Evolutionary conservation across 352 stramenopile species (phyloP), one percentile per base, ranked within the genome.

Genomic region (Globisporangium lucens): DNA sequence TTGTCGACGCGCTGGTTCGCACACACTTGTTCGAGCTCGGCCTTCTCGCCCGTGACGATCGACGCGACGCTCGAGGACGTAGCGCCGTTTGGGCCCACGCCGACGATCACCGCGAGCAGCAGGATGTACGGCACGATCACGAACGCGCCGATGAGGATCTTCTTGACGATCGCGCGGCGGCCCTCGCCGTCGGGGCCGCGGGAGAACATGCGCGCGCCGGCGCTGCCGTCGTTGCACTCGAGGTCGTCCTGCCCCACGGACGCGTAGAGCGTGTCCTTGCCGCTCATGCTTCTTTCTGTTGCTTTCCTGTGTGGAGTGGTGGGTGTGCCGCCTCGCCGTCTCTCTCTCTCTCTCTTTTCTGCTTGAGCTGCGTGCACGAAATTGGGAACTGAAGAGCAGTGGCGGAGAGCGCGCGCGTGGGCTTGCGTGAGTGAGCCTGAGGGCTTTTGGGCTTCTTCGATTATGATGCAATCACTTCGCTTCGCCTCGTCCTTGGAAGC

Each of bases 191-290:
- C 80, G 2, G 82, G 82, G 9, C 83, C 83, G 55, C 58, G 74
- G 52, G 82, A 89, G 67, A 85, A 90, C 30, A 64, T 69, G 52
- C 74, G 78, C 43, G 68, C 33, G 38, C 60, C 68, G 22, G 66
- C 63, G 1, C 63, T 59, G 56, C 63, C 75, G 61, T 89, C 79
- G 62, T 71, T 74, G 76, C 61, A 75, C 66, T 91, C 81, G 62
- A 87, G 76, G 58, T 91, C 83, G 49, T 91, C 81, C 70, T 91
- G 83, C 43, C 74, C 75, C 52, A 91, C 76, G 56, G 81, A 87
- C 67, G 83, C 82, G 75, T 91, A 91, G 56, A 91, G 66, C 63
- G 66, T 76, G 65, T 85, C 76, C 70, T 63, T 52, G n/a, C 46
- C 63, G 46, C 61, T 63, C 63, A 69, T 72, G 43, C 7, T 33